These are phyloP conservation scores for Lunularia cruciata DNA, from an alignment of 225 moss, liverwort and hornwort species.

Conservation along the genomic window DNA sequence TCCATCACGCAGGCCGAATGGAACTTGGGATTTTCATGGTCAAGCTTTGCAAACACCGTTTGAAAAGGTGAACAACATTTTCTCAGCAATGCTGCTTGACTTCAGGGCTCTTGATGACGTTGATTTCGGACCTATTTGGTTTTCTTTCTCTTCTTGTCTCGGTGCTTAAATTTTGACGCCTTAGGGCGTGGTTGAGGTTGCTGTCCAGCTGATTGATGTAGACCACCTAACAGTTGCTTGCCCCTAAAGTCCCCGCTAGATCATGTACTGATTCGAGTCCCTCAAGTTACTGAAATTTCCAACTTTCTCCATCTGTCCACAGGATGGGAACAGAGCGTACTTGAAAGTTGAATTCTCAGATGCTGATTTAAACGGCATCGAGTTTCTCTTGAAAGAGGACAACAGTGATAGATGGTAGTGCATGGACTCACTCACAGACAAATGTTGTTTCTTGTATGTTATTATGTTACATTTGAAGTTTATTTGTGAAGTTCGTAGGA, in stretches of 20 bases:
- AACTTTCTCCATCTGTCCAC: conserved; percentile 27
- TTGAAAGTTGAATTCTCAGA: conserved; percentile 60
- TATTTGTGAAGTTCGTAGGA: too few relatives aligned
- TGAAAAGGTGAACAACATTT: conserved; percentile 22
- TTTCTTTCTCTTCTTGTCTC: neutral
- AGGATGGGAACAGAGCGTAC: conserved; percentile 63
- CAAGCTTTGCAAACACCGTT: conserved; percentile 45
- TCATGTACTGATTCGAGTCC: too few relatives aligned
- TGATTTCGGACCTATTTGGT: neutral
- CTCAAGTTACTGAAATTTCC: neutral
- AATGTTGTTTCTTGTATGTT: neutral
- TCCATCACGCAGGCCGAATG: conserved; percentile 34
- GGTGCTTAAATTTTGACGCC: too few relatives aligned
- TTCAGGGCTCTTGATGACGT: neutral
- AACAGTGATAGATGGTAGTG: conserved; percentile 68
- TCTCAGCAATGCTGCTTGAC: too few relatives aligned
- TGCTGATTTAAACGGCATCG: conserved; percentile 55
- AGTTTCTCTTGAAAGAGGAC: conserved; percentile 80
- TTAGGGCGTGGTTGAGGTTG: too few relatives aligned
- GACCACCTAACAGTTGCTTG: too few relatives aligned
- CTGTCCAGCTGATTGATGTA: neutral
- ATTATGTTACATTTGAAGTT: too few relatives aligned
- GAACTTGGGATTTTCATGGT: conserved; percentile 40
- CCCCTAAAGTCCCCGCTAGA: too few relatives aligned
- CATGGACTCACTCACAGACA: neutral